Conservation (phyloP, 2,329 filamentous ascomycete species). For the Microcyclospora tardicrescens region DNA sequence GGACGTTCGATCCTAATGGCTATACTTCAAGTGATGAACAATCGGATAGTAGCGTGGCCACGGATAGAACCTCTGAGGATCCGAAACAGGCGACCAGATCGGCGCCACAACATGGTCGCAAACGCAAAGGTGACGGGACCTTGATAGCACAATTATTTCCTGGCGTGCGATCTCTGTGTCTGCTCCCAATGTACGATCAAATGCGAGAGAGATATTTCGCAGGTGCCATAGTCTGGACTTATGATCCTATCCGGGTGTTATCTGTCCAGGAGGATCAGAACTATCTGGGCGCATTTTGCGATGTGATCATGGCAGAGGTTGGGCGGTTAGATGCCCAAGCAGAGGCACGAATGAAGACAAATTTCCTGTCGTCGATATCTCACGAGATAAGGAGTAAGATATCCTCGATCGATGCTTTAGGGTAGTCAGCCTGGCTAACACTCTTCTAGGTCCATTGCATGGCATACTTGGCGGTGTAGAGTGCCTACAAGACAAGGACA, state of each 20-base stretch:
- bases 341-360: conserved; percentile 36
- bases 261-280: conserved; percentile 28
- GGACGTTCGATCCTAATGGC: conserved; percentile 20
- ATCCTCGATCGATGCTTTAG: too few relatives aligned
- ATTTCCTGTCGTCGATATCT: conserved; percentile 40
- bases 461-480: conserved; percentile 38
- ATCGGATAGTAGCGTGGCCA: not conserved
- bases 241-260: conserved; percentile 31
- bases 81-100: not conserved
- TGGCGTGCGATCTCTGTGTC: not conserved
- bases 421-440: too few relatives aligned
- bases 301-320: conserved; percentile 30
- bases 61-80: not conserved
- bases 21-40: conserved; percentile 17
- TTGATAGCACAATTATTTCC: conserved; percentile 2
- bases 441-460: conserved; percentile 23
- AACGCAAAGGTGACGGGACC: conserved; percentile 2
- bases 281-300: conserved; percentile 28
- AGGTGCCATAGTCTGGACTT: conserved; percentile 31
- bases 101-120: not conserved
- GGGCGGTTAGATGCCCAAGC: conserved; percentile 26
- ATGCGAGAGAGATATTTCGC: conserved; percentile 5
- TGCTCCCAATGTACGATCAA: conserved; percentile 1
- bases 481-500: conserved; percentile 33
- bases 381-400: conserved; percentile 31